Evolutionary conservation across 108 stramenopile species (phyloP).

Genomic region (Fragilariopsis cylindrus): DNA sequence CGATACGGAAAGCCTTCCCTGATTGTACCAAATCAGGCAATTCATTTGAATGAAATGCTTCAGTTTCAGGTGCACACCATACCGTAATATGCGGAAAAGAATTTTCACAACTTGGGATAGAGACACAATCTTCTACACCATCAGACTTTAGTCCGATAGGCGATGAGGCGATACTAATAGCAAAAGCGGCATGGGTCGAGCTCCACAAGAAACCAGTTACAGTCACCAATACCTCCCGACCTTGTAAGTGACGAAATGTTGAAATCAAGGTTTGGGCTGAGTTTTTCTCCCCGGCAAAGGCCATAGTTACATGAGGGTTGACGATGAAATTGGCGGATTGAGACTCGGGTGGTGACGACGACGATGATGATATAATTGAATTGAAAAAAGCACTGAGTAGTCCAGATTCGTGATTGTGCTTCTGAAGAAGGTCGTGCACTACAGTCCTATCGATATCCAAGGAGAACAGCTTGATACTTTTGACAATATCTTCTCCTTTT

Average conservation of each 20-base stretch:
- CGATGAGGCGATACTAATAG: constrained; percentile 35
- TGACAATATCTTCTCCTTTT: neutral
- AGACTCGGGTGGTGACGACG: neutral
- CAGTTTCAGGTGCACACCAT: constrained; percentile 50
- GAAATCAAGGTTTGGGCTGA: constrained; percentile 27
- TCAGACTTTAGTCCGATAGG: constrained; percentile 11
- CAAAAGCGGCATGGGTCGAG: constrained; percentile 54
- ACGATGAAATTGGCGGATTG: constrained; percentile 20
- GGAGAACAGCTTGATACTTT: constrained; percentile 52
- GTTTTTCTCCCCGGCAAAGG: constrained; percentile 37
- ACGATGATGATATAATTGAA: neutral
- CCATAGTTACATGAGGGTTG: constrained; percentile 69
- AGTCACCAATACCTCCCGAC: constrained; percentile 25
- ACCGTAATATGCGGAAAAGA: constrained; percentile 77
- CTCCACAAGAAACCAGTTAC: constrained; percentile 46
- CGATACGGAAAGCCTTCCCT: constrained; percentile 37
- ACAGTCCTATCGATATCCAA: constrained; percentile 40
- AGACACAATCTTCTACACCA: neutral
- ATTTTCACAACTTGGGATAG: constrained; percentile 51
- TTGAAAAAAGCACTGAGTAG: neutral
- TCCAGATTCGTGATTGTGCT: neutral
- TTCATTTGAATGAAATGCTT: constrained; percentile 57
- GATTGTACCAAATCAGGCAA: constrained; percentile 51
- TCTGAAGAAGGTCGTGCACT: constrained; percentile 31
- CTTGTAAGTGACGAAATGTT: constrained; percentile 23